Conservation (phyloP, 805 yeast genomes). For the Candida railenensis region DNA sequence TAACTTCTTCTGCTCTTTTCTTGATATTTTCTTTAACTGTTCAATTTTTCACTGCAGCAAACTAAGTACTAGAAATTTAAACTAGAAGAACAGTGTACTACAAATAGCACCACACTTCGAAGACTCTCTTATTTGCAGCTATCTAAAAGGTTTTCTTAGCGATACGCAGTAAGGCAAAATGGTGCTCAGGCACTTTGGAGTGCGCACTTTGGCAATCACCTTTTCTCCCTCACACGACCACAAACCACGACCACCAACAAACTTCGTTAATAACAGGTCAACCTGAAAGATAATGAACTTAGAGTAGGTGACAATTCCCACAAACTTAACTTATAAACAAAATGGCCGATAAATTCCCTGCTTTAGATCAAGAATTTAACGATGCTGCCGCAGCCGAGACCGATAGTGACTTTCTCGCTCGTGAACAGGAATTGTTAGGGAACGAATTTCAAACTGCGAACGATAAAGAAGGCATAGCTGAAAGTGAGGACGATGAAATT, state of each 20-base stretch:
- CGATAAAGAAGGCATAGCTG: conserved; percentile 48
- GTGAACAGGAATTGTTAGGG: conserved; percentile 69
- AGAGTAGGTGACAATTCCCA: background rate
- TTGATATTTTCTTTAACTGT: background rate
- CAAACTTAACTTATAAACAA: conserved; percentile 1
- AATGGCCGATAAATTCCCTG: conserved; percentile 81
- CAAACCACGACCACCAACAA: background rate
- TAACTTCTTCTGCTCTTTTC: too few species aligned
- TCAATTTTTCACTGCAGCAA: background rate
- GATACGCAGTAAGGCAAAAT: too few species aligned
- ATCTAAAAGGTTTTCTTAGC: too few species aligned
- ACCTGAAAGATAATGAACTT: background rate
- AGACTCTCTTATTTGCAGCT: too few species aligned
- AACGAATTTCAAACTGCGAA: conserved; percentile 69
- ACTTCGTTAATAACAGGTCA: background rate
- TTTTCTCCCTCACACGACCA: background rate
- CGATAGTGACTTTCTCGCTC: conserved; percentile 58
- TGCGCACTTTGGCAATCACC: too few species aligned
- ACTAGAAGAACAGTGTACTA: too few species aligned
- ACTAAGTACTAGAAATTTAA: too few species aligned
- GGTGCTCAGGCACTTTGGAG: too few species aligned
- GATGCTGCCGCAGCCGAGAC: conserved; percentile 30
- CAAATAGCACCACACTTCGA: too few species aligned
- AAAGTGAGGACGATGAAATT: conserved; percentile 42
- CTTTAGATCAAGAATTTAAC: conserved; percentile 44